These are phyloP conservation scores for Yamadazyma ubonensis DNA, from an alignment of 805 yeast species.

Conservation along the genomic window DNA sequence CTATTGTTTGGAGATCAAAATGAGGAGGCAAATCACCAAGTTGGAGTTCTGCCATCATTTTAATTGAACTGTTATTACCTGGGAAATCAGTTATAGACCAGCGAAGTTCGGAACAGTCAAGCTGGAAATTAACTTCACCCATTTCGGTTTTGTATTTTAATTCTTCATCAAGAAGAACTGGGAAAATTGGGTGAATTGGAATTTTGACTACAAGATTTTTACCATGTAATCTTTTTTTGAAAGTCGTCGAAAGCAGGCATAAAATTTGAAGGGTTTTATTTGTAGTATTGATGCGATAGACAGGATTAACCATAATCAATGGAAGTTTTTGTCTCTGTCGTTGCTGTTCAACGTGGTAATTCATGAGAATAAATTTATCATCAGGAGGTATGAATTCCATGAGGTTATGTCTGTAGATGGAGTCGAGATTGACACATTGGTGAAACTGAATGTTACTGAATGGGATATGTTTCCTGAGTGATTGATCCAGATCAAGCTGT, in stretches of 20 bases:
- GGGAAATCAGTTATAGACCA: slow-evolving; percentile 72
- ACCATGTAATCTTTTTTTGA: slow-evolving; percentile 35
- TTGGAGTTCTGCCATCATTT: slow-evolving; percentile 55
- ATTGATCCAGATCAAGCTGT: no score
- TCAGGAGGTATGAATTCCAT: slow-evolving; percentile 88
- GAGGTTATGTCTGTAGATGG: slow-evolving; percentile 63
- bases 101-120: slow-evolving; percentile 64
- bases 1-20: no score
- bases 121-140: slow-evolving; percentile 70
- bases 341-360: slow-evolving; percentile 43
- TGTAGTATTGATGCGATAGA: slow-evolving; percentile 24
- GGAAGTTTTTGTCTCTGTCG: slow-evolving; percentile 40
- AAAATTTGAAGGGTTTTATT: slow-evolving; percentile 31
- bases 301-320: slow-evolving; percentile 43
- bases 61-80: slow-evolving; percentile 50
- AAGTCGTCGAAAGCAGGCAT: slow-evolving; percentile 34
- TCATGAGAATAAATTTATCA: slow-evolving; percentile 38
- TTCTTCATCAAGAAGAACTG: slow-evolving; percentile 19
- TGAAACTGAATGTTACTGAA: slow-evolving; percentile 42
- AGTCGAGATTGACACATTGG: slow-evolving; percentile 74
- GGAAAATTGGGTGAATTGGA: slow-evolving; percentile 39
- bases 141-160: slow-evolving; percentile 69
- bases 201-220: slow-evolving; percentile 28
- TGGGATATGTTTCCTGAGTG: slow-evolving; percentile 23
- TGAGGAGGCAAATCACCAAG: no score